Evolutionary conservation across 2,329 filamentous ascomycete species (phyloP), one percentile per base, ranked within the genome.

Genomic region (Aphanocladium album): DNA sequence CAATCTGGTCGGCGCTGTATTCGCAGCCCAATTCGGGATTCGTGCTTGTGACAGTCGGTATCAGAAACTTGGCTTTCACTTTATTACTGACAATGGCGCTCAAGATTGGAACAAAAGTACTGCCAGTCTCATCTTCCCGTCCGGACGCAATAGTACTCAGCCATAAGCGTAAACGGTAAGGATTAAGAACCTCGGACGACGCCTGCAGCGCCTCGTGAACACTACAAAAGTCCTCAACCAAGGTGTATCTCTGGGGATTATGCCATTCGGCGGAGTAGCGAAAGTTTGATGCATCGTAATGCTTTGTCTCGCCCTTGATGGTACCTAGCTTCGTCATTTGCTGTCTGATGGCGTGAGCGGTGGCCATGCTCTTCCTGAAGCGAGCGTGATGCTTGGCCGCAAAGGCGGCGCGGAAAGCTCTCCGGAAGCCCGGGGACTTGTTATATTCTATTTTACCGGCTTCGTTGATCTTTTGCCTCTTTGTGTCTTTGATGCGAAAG

Each of bases 141-240:
- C 47, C 37, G 17, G 9, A 60, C 2, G 49, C 57, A 11, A 60
- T 11, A 5, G 57, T 52, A 19, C 19, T 21, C 3, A 53, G 47
- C 57, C 57, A 60, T 5, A 60, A 8, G 5, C 57, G 19, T 17
- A 60, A 5, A 4, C 57, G 47, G 21, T 30, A 60, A 2, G 19
- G 27, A 33, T 53, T 60, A 5, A 33, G 16, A 2, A 3, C 1
- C 0, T 0, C 0, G 5, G 2, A 2, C 14, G 2, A 1, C 14
- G 1, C 2, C 7, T 2, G 7, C 12, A 60, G 35, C 0, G 27
- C 37, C 0, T 21, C 14, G 17, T 53, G 49, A 37, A 60, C n/a
- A 7, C 47, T 45, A 17, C 49, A 46, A 8, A 60, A 37, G 12
- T 53, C 57, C 14, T 25, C n/a, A 0, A 16, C 12, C 4, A 60